Evolutionary conservation across 352 stramenopile species (phyloP).

Genomic region (Phytopythium montanum): DNA sequence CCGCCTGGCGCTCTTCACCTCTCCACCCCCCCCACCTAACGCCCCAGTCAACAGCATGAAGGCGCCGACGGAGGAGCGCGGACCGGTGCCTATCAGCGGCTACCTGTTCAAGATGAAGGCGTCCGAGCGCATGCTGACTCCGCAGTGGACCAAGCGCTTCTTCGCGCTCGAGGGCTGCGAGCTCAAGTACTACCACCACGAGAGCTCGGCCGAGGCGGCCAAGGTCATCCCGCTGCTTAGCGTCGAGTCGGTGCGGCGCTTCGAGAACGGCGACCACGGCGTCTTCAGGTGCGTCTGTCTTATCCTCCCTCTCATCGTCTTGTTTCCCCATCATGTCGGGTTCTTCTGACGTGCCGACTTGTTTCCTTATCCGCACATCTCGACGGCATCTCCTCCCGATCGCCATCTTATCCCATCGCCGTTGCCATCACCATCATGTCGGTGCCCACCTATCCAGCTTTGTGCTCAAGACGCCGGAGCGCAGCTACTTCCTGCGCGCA

Average conservation of each 20-base stretch:
- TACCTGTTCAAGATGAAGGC: slow-evolving; percentile 87
- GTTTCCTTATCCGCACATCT: slow-evolving; percentile 6
- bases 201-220: slow-evolving; percentile 51
- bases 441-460: slow-evolving; percentile 38
- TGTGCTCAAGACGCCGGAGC: slow-evolving; percentile 68
- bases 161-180: slow-evolving; percentile 70
- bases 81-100: slow-evolving; percentile 69
- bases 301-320: not conserved
- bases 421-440: not conserved
- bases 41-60: slow-evolving; percentile 34
- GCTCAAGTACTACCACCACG: slow-evolving; percentile 79
- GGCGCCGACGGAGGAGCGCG: slow-evolving; percentile 34
- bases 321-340: not conserved
- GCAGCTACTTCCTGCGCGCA: slow-evolving; percentile 77
- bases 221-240: slow-evolving; percentile 69
- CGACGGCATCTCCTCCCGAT: slow-evolving; percentile 1
- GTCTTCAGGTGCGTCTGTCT: slow-evolving; percentile 35
- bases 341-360: slow-evolving; percentile 5
- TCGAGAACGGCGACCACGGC: slow-evolving; percentile 81
- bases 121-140: slow-evolving; percentile 59
- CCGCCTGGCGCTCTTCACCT: not conserved
- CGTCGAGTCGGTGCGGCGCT: slow-evolving; percentile 77
- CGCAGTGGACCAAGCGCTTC: slow-evolving; percentile 81
- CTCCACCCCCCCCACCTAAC: not conserved
- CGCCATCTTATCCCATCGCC: not conserved